Evolutionary conservation across 2,329 filamentous ascomycete genomes (phyloP).

Genomic region (Juglanconis oblonga): DNA sequence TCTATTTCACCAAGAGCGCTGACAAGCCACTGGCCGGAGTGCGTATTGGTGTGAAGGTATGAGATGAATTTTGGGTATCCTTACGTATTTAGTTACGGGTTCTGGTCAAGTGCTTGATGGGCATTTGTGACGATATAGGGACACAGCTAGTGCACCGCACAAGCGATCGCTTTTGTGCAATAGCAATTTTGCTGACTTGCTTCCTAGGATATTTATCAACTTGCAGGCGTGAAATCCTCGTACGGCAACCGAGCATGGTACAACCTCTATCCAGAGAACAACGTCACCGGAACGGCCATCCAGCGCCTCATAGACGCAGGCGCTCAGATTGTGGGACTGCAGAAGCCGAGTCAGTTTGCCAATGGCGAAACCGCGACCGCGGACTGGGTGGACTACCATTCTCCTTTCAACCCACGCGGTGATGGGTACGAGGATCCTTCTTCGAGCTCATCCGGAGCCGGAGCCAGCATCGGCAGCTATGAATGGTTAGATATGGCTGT

Average conservation of each 20-base stretch:
- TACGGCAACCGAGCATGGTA: constrained; percentile 60
- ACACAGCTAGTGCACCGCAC: no score
- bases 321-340: constrained; percentile 47
- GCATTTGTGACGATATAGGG: no score
- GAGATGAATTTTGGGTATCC: background rate
- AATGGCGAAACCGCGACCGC: constrained; percentile 42
- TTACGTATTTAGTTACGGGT: no score
- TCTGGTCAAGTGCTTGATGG: no score
- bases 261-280: constrained; percentile 48
- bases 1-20: constrained; percentile 53
- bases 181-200: background rate
- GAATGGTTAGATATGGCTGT: constrained; percentile 43
- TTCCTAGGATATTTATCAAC: constrained; percentile 52
- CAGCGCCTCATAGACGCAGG: constrained; percentile 59
- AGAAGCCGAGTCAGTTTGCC: constrained; percentile 47
- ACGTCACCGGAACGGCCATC: constrained; percentile 47
- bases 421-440: constrained; percentile 46
- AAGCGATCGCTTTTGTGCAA: no score
- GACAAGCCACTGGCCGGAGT: constrained; percentile 59
- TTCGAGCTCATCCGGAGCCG: constrained; percentile 42
- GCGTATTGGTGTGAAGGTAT: constrained; percentile 50
- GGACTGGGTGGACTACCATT: constrained; percentile 43
- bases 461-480: constrained; percentile 37
- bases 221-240: constrained; percentile 47
- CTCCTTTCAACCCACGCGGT: constrained; percentile 43